phyloP scores from a whole-genome alignment of 495 filamentous ascomycete genomes.

The Cetradonia linearis region DNA sequence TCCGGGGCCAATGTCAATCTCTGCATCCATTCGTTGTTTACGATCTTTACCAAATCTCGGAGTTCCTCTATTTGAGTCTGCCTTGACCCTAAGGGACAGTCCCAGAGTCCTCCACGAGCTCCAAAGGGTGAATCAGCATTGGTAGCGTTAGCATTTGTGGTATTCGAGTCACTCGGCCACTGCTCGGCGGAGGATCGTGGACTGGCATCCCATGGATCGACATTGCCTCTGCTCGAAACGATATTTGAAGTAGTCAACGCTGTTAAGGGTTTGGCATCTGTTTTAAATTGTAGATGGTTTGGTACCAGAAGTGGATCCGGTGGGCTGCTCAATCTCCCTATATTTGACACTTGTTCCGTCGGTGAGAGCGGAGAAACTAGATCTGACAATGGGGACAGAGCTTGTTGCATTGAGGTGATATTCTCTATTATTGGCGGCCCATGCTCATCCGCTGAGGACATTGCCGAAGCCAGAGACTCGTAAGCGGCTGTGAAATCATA shows the following conservation, averaged over 20 bases:
- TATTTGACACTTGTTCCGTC: not conserved
- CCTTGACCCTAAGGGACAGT: not conserved
- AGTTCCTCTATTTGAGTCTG: constrained; percentile 2
- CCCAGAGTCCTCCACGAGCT: not conserved
- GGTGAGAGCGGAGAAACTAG: not conserved
- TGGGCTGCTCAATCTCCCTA: not conserved
- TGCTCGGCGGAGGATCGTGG: not conserved
- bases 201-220: not conserved
- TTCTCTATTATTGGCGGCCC: not conserved
- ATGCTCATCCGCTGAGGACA: not conserved
- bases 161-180: not conserved
- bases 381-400: not conserved
- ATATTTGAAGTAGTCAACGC: not conserved
- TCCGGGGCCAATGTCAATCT: not conserved
- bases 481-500: not conserved
- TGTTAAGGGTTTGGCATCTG: not conserved
- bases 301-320: not conserved
- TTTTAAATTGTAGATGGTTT: not conserved
- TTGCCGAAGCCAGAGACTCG: not conserved
- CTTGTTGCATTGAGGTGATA: not conserved
- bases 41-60: not conserved
- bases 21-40: constrained; percentile 8
- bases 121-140: not conserved
- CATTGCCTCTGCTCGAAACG: not conserved
- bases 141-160: not conserved